Percentiles rank a stretch among this genome's conserved stretches.
phyloP scores from a whole-genome alignment of 2,329 filamentous ascomycete species.

The Aspergillus felis region DNA sequence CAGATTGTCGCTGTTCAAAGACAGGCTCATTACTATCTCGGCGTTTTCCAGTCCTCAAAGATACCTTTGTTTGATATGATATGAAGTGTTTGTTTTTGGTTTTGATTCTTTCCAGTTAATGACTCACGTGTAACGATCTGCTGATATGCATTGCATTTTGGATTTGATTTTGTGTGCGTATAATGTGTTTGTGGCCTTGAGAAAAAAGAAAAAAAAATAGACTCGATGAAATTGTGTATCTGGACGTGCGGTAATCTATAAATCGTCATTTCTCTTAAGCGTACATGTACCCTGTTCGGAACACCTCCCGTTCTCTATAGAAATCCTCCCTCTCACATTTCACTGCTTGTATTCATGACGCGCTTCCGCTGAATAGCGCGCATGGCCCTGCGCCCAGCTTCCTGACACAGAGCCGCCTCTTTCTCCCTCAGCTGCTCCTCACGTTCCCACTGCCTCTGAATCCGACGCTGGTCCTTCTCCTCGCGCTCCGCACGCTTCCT shows the following conservation, averaged over 20 bases:
- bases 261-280: not conserved
- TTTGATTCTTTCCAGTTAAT: not conserved
- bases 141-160: not conserved
- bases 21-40: not conserved
- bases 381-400: conserved; percentile 28
- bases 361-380: conserved; percentile 8
- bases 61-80: not conserved
- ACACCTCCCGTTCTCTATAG: not conserved
- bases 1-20: not conserved
- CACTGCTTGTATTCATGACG: conserved; percentile 3
- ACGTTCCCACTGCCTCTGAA: conserved; percentile 32
- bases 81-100: not conserved
- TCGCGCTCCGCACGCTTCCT: conserved; percentile 25
- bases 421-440: conserved; percentile 39
- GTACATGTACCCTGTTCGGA: not conserved
- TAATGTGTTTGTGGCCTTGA: not conserved
- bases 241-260: conserved; percentile 12
- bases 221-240: not conserved
- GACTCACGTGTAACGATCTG: conserved; percentile 3
- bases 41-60: not conserved
- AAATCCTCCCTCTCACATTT: not conserved
- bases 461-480: conserved; percentile 37
- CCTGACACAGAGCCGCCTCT: conserved; percentile 28
- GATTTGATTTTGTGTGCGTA: not conserved
- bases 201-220: no score